Conservation (phyloP, 108 stramenopile genomes). For the Conticribra guillardii region DNA sequence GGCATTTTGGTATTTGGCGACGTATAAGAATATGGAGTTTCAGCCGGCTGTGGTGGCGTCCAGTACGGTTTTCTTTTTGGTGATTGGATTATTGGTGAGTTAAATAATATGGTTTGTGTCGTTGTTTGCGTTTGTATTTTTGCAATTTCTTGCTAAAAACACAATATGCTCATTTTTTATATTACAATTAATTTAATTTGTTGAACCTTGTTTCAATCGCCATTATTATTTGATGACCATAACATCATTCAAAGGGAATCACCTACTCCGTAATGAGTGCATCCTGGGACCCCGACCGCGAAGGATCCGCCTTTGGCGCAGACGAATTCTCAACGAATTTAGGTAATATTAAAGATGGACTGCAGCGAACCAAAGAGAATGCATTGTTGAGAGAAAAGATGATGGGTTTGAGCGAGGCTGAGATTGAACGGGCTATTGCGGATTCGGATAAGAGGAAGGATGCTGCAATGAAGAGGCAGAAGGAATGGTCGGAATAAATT, state of each 20-base stretch:
- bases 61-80: slow-evolving; percentile 71
- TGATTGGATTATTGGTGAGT: slow-evolving; percentile 67
- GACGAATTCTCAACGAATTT: slow-evolving; percentile 81
- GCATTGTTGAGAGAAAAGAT: slow-evolving; percentile 73
- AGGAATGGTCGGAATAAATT: slow-evolving; percentile 48
- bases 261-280: slow-evolving; percentile 83
- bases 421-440: slow-evolving; percentile 50
- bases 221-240: not conserved
- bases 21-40: slow-evolving; percentile 76
- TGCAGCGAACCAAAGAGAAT: slow-evolving; percentile 75
- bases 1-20: slow-evolving; percentile 85
- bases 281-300: slow-evolving; percentile 83
- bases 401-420: slow-evolving; percentile 55
- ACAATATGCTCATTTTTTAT: too few relatives aligned
- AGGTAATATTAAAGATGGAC: slow-evolving; percentile 68
- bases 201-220: not conserved
- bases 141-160: not conserved
- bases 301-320: slow-evolving; percentile 66
- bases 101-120: not conserved
- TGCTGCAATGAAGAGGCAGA: slow-evolving; percentile 30
- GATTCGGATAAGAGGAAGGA: slow-evolving; percentile 49
- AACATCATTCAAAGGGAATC: too few relatives aligned
- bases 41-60: slow-evolving; percentile 77
- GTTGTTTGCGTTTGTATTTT: slow-evolving; percentile 1
- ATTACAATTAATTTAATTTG: not conserved